Evolutionary conservation across 2,329 filamentous ascomycete genomes (phyloP), one percentile per base, ranked within the genome.

Genomic region (Gyromitra esculenta): DNA sequence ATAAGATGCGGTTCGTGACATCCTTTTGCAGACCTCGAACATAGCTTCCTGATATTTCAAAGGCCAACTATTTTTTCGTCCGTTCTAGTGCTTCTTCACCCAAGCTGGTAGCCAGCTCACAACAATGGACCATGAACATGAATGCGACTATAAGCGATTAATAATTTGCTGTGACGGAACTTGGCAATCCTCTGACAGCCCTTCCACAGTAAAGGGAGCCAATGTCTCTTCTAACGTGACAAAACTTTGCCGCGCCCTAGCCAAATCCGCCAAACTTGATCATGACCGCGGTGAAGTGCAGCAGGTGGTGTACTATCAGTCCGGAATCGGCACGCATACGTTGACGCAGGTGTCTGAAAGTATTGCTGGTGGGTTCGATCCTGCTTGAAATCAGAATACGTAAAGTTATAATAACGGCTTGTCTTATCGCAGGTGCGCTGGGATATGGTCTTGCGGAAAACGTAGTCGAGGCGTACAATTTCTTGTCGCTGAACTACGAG

Each of bases 291-390:
- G 52, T 5, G 66, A 79, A 37, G 86, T 83, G n/a, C 84, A 87
- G 56, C 88, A 90, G 81, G 86, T 90, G 78, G 86, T 90, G 67
- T 87, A 86, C 79, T 90, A 90, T 80, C 87, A 89, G 80, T 87
- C 87, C 6, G 88, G 88, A 18, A 87, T 90, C 21, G 88, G 88
- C 18, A 88, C 87, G 1, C 85, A 72, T 25, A 71, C 71, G 21
- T 6, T 63, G 5, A 45, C 59, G 18, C n/a, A 35, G 25, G 6
- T 25, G 1, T 63, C 59, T 63, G 39, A 15, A 21, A 63, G 9
- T 31, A 63, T 63, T 25, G 59, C 39, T 45, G 59, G 59, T 63
- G 37, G 31, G 39, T 63, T 63, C 5, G 6, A 25, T 25, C 54
- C 4, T 54, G 35, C 11, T 15, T 35, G 25, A 15, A 41, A 5